Base-by-base conservation (phyloP, 768 basidiomycete species). In the Naganishia vaughanmartiniae region DNA sequence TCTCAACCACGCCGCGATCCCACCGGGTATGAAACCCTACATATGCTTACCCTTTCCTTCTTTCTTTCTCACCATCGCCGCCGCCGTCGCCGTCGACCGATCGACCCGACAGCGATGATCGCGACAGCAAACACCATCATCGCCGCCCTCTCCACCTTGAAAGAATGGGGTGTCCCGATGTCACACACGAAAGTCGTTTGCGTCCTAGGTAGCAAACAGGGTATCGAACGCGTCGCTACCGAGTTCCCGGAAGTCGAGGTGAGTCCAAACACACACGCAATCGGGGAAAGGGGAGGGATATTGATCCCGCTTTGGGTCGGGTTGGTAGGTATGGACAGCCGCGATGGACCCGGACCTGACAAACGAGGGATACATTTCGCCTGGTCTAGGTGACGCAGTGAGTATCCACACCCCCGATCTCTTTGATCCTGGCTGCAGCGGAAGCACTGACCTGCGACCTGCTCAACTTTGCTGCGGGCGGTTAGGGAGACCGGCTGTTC, bases 121-220 rank as follows among this genome's bases (percentile, higher is more conserved):
- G 95, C 95, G 0, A 97, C 95, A 2, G 95, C 93, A 65, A 91
- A 92, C 14, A 97, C 95, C 4, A 92, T 91, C 2, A 85, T 86
- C 72, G 93, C 95, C 21, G 94, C 94, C 11, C 79, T 97, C 67
- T 77, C 85, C 63, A 97, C 96, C 67, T 70, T 81, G 65, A 75
- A 74, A 31, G 81, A 83, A 19, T 83, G 82, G 81, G 81, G 82
- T 0, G 71, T 82, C 24, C 46, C 70, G 3, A 73, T 89, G 89
- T 87, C 72, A 57, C 87, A 88, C 72, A 87, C 97, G 79, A 94
- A 91, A 83, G 83, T 96, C 17, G 84, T 97, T 21, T 88, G 87
- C 53, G 85, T 98, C 12, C 85, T 97, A 46, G 94, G 87, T 0
- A 92, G 91, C 2, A 83, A 87, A 76, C 82, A 85, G 26, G 95